Evolutionary conservation across 805 yeast genomes (phyloP).

Genomic region (Candida loeiensis): DNA sequence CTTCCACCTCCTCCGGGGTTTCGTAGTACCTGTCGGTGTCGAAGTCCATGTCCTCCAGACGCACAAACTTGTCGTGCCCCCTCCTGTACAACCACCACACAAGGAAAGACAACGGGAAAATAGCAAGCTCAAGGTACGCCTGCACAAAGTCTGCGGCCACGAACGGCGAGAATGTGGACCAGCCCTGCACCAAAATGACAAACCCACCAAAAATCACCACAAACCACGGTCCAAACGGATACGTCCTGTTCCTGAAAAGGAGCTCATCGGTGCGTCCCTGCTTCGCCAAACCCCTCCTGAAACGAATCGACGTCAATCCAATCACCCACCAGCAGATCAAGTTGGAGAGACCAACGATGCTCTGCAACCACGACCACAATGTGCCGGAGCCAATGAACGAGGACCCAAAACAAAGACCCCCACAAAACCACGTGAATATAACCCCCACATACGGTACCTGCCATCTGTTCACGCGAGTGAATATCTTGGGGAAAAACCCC

Average conservation of each 20-base stretch:
- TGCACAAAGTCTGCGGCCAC: slow-evolving; percentile 39
- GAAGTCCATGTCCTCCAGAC: slow-evolving; percentile 49
- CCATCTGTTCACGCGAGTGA: slow-evolving; percentile 40
- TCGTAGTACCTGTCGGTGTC: slow-evolving; percentile 49
- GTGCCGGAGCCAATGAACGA: slow-evolving; percentile 52
- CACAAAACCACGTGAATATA: slow-evolving; percentile 47
- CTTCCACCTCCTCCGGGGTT: slow-evolving; percentile 45
- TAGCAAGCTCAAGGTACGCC: slow-evolving; percentile 43
- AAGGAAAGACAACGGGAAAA: slow-evolving; percentile 44
- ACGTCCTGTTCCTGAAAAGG: slow-evolving; percentile 46
- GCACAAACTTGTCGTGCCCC: slow-evolving; percentile 36
- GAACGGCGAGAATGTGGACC: slow-evolving; percentile 50
- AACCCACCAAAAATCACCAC: slow-evolving; percentile 40
- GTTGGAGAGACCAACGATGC: slow-evolving; percentile 51
- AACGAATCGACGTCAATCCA: slow-evolving; percentile 47
- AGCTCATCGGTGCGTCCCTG: slow-evolving; percentile 45
- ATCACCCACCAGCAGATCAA: slow-evolving; percentile 50
- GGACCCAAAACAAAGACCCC: slow-evolving; percentile 59
- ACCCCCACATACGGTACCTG: slow-evolving; percentile 51
- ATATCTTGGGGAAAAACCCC: slow-evolving; percentile 44
- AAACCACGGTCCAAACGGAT: slow-evolving; percentile 50
- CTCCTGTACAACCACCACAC: slow-evolving; percentile 40
- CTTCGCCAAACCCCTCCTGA: slow-evolving; percentile 41
- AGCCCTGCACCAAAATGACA: slow-evolving; percentile 51
- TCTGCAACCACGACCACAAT: slow-evolving; percentile 53